Evolutionary conservation across 345 rosid genomes (phyloP).

Genomic region (Ceriops tagal): DNA sequence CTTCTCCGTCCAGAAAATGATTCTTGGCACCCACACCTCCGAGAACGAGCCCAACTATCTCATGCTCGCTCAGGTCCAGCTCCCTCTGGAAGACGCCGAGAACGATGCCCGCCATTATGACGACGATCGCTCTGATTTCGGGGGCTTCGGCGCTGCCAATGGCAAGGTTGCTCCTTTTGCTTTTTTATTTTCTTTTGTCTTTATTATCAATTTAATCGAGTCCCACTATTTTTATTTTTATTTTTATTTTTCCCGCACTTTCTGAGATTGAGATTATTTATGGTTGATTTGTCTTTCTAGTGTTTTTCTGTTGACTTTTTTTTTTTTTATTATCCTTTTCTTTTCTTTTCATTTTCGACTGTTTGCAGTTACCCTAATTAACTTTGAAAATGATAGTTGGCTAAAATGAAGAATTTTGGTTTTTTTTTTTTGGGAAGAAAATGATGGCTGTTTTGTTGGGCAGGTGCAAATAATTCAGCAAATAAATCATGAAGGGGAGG

Average conservation of each 20-base stretch:
- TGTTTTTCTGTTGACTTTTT: too few species aligned
- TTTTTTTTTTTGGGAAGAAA: neutral
- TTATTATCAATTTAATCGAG: too few species aligned
- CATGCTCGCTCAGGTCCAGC: constrained; percentile 96
- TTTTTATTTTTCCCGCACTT: neutral
- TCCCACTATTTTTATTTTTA: neutral
- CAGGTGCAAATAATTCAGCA: constrained; percentile 97
- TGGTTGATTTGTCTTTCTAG: too few species aligned
- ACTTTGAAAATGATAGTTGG: too few species aligned
- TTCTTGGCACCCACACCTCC: constrained; percentile 95
- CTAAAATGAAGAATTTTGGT: neutral
- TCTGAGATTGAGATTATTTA: too few species aligned
- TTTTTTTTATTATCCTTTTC: too few species aligned
- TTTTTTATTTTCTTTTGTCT: neutral
- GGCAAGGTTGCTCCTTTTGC: constrained; percentile 58
- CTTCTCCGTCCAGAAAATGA: constrained; percentile 94
- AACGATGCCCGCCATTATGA: constrained; percentile 91
- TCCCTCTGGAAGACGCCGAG: constrained; percentile 89
- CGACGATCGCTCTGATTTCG: constrained; percentile 73
- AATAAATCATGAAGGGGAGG: constrained; percentile 96
- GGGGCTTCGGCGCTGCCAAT: constrained; percentile 79
- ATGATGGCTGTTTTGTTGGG: neutral
- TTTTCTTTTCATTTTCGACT: too few species aligned
- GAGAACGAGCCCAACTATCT: constrained; percentile 96
- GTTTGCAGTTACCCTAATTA: too few species aligned